These are phyloP conservation scores for Warburgia ugandensis DNA, from an alignment of 164 flowering plant species.

Conservation along the genomic window DNA sequence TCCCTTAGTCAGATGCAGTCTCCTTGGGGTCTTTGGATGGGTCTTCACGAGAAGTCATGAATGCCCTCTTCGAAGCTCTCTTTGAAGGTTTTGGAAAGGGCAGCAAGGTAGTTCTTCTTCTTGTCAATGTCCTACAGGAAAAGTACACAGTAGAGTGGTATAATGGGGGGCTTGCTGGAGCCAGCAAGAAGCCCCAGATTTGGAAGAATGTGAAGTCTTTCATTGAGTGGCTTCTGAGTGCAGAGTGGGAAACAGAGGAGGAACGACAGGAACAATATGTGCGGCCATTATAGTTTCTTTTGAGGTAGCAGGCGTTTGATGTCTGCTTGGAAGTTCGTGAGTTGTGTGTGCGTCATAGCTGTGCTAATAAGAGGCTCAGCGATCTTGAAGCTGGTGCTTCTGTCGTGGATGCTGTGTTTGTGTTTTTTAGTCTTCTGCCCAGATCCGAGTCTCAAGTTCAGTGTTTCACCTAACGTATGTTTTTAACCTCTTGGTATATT, in stretches of 20 bases:
- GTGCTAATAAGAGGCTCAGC: no score
- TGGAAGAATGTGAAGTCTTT: slow-evolving; percentile 67
- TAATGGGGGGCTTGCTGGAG: slow-evolving; percentile 33
- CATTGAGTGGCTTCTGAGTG: slow-evolving; percentile 71
- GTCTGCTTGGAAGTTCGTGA: no score
- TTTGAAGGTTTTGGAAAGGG: slow-evolving; percentile 54
- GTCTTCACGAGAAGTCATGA: slow-evolving; percentile 30
- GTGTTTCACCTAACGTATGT: no score
- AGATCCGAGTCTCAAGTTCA: no score
- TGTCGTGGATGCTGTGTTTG: no score
- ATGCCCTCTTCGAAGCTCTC: slow-evolving; percentile 44
- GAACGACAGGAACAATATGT: no score
- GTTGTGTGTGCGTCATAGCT: no score
- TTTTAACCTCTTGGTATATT: no score
- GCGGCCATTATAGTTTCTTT: no score
- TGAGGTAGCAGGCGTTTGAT: no score
- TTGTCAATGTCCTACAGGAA: slow-evolving; percentile 57
- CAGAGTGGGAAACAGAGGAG: slow-evolving; percentile 67
- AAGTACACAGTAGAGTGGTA: slow-evolving; percentile 52
- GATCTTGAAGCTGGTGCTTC: no score
- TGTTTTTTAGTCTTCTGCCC: no score
- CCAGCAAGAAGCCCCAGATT: slow-evolving; percentile 27
- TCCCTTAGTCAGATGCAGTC: slow-evolving; percentile 31
- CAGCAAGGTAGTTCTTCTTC: slow-evolving; percentile 53
- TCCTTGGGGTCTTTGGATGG: slow-evolving; percentile 31